Conservation (phyloP, 768 basidiomycete species). For the Lentinula guzmanii region DNA sequence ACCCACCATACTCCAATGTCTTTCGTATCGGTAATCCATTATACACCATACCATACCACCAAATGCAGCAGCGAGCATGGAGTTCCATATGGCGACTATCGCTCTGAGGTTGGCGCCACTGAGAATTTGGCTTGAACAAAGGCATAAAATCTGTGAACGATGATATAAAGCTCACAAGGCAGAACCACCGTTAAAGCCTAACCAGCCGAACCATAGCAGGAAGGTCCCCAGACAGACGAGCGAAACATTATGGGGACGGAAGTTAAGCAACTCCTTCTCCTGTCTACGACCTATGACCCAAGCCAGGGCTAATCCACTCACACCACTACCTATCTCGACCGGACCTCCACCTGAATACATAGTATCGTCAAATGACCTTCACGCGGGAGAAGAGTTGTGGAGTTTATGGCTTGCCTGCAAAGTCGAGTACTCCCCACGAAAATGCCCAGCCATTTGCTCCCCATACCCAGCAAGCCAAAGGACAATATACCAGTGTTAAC, state of each 20-base stretch:
- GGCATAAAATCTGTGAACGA: not conserved
- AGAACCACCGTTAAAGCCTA: constrained; percentile 89
- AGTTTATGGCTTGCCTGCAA: constrained; percentile 51
- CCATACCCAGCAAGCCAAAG: constrained; percentile 86
- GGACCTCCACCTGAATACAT: constrained; percentile 65
- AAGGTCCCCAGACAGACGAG: constrained; percentile 80
- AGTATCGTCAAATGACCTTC: not conserved
- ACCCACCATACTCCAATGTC: constrained; percentile 85
- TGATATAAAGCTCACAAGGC: constrained; percentile 37
- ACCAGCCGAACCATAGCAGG: constrained; percentile 84
- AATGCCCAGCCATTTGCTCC: constrained; percentile 77
- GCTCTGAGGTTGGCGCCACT: constrained; percentile 79
- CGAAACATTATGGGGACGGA: constrained; percentile 85
- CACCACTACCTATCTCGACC: constrained; percentile 83
- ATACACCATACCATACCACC: constrained; percentile 81
- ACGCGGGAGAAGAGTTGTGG: not conserved
- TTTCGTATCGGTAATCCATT: constrained; percentile 73
- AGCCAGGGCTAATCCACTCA: constrained; percentile 80
- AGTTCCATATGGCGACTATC: constrained; percentile 81
- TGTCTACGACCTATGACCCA: constrained; percentile 82
- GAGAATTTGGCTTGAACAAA: not conserved
- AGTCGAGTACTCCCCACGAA: constrained; percentile 82
- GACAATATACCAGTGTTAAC: constrained; percentile 85
- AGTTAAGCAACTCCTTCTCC: constrained; percentile 67
- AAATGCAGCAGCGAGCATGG: constrained; percentile 79